Conservation (phyloP, 2,329 filamentous ascomycete species). For the Ophidiomyces ophidiicola region DNA sequence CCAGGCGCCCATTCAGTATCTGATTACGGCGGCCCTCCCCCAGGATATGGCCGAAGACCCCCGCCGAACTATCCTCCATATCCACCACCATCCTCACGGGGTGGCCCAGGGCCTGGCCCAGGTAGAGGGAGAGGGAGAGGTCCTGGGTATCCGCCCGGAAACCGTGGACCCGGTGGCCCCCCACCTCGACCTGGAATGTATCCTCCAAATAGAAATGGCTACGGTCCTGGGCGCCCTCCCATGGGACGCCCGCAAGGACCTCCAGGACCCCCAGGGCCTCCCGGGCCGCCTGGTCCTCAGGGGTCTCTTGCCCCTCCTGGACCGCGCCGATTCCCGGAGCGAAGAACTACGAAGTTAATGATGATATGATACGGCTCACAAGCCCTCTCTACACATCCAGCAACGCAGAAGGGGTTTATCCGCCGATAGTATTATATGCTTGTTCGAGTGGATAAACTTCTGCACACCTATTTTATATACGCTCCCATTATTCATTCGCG, state of each 20-base stretch:
- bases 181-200: constrained; percentile 3
- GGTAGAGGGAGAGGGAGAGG: constrained; percentile 1
- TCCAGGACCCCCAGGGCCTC: constrained; percentile 8
- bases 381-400: neutral
- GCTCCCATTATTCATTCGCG: no score
- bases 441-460: no score
- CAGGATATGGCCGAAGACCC: constrained; percentile 17
- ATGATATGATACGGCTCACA: constrained; percentile 31
- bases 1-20: constrained; percentile 13
- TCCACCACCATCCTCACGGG: constrained; percentile 10
- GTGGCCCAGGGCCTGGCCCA: constrained; percentile 10
- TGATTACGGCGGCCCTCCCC: constrained; percentile 16
- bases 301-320: neutral
- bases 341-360: constrained; percentile 39
- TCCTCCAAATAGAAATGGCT: constrained; percentile 5
- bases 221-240: constrained; percentile 3
- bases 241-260: constrained; percentile 14
- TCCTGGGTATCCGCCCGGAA: neutral
- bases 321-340: constrained; percentile 35
- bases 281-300: constrained; percentile 1
- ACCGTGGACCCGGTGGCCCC: constrained; percentile 14
- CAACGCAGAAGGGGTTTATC: no score
- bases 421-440: no score
- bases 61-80: constrained; percentile 2
- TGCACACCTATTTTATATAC: no score